Base-by-base conservation (phyloP, 331 rosid genomes). In the Stylosanthes scabra region DNA sequence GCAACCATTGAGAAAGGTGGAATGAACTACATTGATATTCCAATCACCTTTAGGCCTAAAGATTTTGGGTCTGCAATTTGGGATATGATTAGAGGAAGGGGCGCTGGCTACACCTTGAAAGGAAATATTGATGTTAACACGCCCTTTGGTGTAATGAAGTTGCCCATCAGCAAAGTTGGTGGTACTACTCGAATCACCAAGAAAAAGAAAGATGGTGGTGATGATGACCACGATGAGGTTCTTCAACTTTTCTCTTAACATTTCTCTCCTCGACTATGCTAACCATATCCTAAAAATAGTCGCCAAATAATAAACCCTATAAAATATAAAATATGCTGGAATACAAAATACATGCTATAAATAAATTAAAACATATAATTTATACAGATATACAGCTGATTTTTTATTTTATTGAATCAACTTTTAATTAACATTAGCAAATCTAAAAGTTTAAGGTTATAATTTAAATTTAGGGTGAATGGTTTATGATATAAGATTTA, bases 31-130 rank as follows among this genome's bases (percentile, higher is more conserved):
- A 71, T 92, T 52, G 88, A 85, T 12, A n/a, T 89, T 66, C 97
- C 97, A 11, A 83, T 92, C 46, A 88, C 93, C 77, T 92, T 92
- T 62, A 86, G 84, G 83, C 97, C 96, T 9, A 88, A 89, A 80
- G 93, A 92, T 76, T 89, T 89, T 29, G 96, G 97, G n/a, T 89
- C 94, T 59, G 97, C 96, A 2, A 68, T 92, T 25, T 92, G 97
- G 97, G 93, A 92, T 67, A 88, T 92, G 88, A 92, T 92, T 2
- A 84, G 93, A 66, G 96, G 96, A 66, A 86, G 34, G 75, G 97
- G 96, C 3, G 89, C 90, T 0, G 89, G 92, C 6, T 92, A 92
- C 83, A 39, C 73, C 55, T 68, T 92, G 60, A 92, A 92, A 74
- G 97, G 97, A 27, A 71, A 86, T 64, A 66, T 92, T 27, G 39